Evolutionary conservation across 2,329 filamentous ascomycete species (phyloP), one percentile per base, ranked within the genome.

Genomic region (Fusarium luffae): DNA sequence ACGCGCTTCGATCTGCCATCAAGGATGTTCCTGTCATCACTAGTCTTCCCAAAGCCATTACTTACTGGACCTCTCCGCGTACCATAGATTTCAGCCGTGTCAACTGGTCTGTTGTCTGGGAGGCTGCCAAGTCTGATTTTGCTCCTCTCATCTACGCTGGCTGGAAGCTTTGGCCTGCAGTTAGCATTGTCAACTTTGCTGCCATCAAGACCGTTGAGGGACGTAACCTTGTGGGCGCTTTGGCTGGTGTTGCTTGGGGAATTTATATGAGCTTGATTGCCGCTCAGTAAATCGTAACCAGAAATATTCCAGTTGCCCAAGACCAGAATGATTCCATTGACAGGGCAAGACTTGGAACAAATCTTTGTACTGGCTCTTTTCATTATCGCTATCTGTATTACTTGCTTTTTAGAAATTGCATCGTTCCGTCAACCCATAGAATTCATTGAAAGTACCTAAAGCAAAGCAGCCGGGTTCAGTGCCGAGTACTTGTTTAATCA

Each of bases 161-260:
- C 2, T 89, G 91, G 80, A 74, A 79, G 75, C 83, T 94, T 61
- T 93, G 92, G 88, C 92, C 92, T 2, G 72, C 86, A 5, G 89
- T 94, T 23, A 91, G 89, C 67, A 76, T 92, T 19, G 76, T 92
- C 66, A 92, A 92, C 82, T 94, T 92, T 75, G 85, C 89, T 3
- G 77, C 86, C 21, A 81, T 93, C 63, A 86, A 92, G 69, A 92
- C 90, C n/a, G 87, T 93, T 5, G 86, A 93, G 74, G 85, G 86
- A 54, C 84, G 92, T 40, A 90, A 92, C 52, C 80, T 94, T 34
- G 86, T 94, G 66, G 91, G 89, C n/a, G 88, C 89, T 70, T 78
- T 91, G 52, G 91, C 91, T 19, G 92, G 92, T 7, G 84, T 95
- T 25, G 85, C 83, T 16, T 95, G 92, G 92, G 90, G 90, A 0